Base-by-base conservation (phyloP, 495 filamentous ascomycete genomes). In the Podospora conica region DNA sequence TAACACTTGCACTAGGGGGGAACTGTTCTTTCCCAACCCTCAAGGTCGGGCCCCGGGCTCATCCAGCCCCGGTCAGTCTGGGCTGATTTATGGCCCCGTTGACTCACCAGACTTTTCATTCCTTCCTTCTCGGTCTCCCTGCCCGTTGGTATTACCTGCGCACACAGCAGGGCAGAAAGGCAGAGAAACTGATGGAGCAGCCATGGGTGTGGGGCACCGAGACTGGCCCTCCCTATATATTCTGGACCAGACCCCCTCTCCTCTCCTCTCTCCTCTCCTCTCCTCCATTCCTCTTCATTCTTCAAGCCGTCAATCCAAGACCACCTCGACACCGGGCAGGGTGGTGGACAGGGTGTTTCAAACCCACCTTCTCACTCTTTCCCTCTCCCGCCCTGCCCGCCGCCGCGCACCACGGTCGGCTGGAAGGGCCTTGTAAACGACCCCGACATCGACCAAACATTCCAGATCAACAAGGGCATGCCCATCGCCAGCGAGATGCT, bases 381-480 rank as follows among this genome's bases (percentile, higher is more conserved):
- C 33, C 33, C 33, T 40, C 12, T 40, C 33, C 33, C 33, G 18
- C 33, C 33, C 33, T 40, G 33, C 33, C 33, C 28, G 28, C 9
- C 8, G 83, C 95, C 95, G 28, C 89, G 95, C 53, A 98, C 95
- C n/a, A 98, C 95, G 1, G 95, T 98, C 40, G 95, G 95, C 71
- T 98, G 95, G 95, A 98, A 98, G 80, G 95, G 95, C 28, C 84
- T 98, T 70, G 97, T 98, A 82, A 98, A 98, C 79, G 95, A 98
- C 73, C 95, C 95, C 1, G 95, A 98, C 70, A 96, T 98, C 77
- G 92, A 98, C 76, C 88, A 96, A 79, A 92, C 90, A 76, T 98
- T 88, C 89, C 86, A 96, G 83, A 98, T 98, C 84, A 98, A 98
- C 86, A 98, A 98, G 84, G 95, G 95, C 58, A 89, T 98, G 81